Evolutionary conservation across 1,284 basidiomycete genomes (phyloP), one percentile per base, ranked within the genome.

Genomic region (Ceratobasidium sp.): DNA sequence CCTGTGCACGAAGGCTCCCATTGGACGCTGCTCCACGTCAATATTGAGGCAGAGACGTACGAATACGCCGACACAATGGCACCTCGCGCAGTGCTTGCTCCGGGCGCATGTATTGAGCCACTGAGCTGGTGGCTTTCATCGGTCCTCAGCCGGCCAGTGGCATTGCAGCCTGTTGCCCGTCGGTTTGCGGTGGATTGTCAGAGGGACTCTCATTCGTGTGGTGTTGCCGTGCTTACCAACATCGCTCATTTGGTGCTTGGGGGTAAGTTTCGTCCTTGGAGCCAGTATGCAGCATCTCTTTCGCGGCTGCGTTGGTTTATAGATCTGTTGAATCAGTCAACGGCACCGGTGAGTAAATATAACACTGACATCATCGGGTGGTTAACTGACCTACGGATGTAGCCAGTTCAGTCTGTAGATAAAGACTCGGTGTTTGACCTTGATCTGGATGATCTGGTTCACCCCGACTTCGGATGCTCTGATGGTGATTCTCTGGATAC

Each of bases 231-330:
- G 13, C 15, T 67, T 9, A 39, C 64, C 9, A 49, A 13, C 15
- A 67, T 67, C 15, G 64, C 64, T n/a, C 42, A 67, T 28, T 46
- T 26, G 20, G 44, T 44, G n/a, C 42, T 67, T 9, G 64, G 44
- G 5, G 12, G 26, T 46, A 44, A 15, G 40, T 49, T 26, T 26
- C 44, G n/a, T 10, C 42, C 44, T 26, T 67, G 64, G 64, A 49
- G 15, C 23, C 42, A 51, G 64, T 10, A n/a, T 20, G 4, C 63
- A 44, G 46, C 46, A 18, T 49, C 46, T 49, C 46, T 49, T 49
- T 49, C 46, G 46, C 46, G 46, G 46, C 46, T 49, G 46, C 46
- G 46, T 49, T 53, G 51, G 51, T 53, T 53, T 53, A 53, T 23
- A 53, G 56, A 49, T 10, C 46, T 49, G 46, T 18, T 49, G 46